Base-by-base conservation (phyloP, 2,329 filamentous ascomycete genomes). In the Colletotrichum phormii region DNA sequence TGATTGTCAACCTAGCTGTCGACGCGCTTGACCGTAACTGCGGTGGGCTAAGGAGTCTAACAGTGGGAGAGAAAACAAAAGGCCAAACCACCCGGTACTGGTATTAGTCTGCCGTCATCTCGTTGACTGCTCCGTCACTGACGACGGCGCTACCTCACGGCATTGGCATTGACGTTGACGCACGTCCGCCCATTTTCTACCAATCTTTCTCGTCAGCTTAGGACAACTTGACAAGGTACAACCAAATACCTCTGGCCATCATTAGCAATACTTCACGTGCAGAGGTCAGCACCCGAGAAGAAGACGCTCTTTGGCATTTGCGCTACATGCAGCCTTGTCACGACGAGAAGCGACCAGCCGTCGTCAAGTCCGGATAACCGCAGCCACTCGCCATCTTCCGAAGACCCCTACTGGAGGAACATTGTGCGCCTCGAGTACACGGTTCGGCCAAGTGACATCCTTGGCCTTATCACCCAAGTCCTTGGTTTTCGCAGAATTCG, bases 391-490 rank as follows among this genome's bases (percentile, higher is more conserved):
- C 60, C 51, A 51, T 70, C 60, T 64, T 61, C 60, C 54, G 54
- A 72, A 60, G 46, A 70, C 69, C 69, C 69, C 64, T 72, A 64
- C 51, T 53, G 58, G 59, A 68, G 53, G 58, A 72, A 60, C 69
- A 64, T 42, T 42, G n/a, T 35, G 57, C 42, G 31, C 64, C 64
- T 63, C 53, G 22, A 67, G 37, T 29, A 42, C 35, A 42, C 51
- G 33, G 37, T 58, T 49, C 51, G 29, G 33, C 18, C 29, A 18
- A 26, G 51, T 54, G 64, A 61, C 64, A 62, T 71, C 22, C 57
- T 71, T 71, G 68, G 59, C 64, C 58, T 69, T 63, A 59, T 68
- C 69, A 59, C 63, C 66, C 70, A 70, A 70, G 70, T 64, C n/a
- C 66, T 61, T 72, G 70, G 70, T 69, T 67, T 37, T 29, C 51